These are phyloP conservation scores for Karstenula rhodostoma DNA, from an alignment of 2,329 filamentous ascomycete species.

Conservation along the genomic window DNA sequence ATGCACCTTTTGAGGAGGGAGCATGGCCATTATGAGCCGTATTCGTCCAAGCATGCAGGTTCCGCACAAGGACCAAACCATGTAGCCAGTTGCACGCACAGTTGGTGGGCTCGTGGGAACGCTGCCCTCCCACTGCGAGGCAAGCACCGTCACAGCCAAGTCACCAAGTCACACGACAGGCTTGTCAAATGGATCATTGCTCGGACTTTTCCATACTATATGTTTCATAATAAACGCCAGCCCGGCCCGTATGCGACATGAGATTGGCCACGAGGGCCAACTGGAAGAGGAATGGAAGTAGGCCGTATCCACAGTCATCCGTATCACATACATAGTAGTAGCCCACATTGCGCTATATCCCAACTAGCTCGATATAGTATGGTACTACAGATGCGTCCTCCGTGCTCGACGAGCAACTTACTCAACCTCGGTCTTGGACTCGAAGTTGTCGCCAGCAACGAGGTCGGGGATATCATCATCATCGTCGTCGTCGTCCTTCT, in stretches of 20 bases:
- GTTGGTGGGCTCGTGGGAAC: neutral
- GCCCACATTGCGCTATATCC: conserved; percentile 24
- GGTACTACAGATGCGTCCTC: conserved; percentile 28
- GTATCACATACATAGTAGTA: conserved; percentile 36
- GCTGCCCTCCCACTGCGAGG: neutral
- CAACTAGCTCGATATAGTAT: conserved; percentile 27
- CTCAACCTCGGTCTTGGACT: conserved; percentile 86
- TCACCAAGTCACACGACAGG: neutral
- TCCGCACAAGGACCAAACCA: neutral
- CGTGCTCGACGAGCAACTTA: conserved; percentile 56
- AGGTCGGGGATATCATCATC: conserved; percentile 95
- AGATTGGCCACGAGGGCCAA: conserved; percentile 40
- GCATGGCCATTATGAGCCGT: neutral
- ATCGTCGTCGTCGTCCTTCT: conserved; percentile 67
- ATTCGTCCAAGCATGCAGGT: neutral
- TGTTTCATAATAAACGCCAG: conserved; percentile 47
- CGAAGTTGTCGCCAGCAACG: conserved; percentile 97
- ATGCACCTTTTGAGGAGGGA: neutral
- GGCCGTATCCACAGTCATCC: conserved; percentile 25
- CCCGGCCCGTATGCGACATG: conserved; percentile 39
- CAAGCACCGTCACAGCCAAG: neutral
- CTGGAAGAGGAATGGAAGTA: conserved; percentile 27
- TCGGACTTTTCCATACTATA: conserved; percentile 47
- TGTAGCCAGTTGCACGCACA: neutral
- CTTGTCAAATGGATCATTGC: conserved; percentile 19